A percentile compares a stretch with the other conserved stretches of the same genome.
Evolutionary conservation across 768 basidiomycete species (phyloP).

Genomic region (Tricholoma sp.): DNA sequence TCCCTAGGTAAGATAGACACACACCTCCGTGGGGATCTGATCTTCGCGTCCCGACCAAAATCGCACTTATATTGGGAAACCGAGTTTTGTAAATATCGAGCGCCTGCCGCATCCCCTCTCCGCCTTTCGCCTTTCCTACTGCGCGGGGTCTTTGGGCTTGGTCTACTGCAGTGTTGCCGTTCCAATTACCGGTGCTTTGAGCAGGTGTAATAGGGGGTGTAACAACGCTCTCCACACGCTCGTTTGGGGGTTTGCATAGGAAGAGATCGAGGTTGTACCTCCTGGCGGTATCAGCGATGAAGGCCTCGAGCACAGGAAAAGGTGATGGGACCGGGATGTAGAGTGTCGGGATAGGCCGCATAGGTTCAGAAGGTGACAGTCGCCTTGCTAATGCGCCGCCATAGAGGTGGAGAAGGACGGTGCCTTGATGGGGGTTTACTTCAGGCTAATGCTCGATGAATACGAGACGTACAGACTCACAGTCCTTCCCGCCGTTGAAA

Average conservation of each 20-base stretch:
- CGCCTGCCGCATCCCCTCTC: slow-evolving; percentile 75
- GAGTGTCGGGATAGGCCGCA: slow-evolving; percentile 56
- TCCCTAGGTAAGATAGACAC: slow-evolving; percentile 18
- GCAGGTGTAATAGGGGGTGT: slow-evolving; percentile 23
- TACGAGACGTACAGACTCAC: slow-evolving; percentile 40
- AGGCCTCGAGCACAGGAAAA: slow-evolving; percentile 77
- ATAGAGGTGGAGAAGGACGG: slow-evolving; percentile 89
- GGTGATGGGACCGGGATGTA: slow-evolving; percentile 92
- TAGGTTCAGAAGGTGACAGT: slow-evolving; percentile 24
- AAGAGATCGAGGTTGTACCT: slow-evolving; percentile 77
- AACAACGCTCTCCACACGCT: slow-evolving; percentile 44
- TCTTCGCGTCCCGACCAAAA: slow-evolving; percentile 85
- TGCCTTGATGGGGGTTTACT: slow-evolving; percentile 53
- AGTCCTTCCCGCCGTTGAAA: slow-evolving; percentile 99
- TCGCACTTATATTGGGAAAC: slow-evolving; percentile 67
- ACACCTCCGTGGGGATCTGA: slow-evolving; percentile 92
- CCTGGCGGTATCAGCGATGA: slow-evolving; percentile 61
- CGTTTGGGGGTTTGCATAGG: slow-evolving; percentile 40
- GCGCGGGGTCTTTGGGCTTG: slow-evolving; percentile 23
- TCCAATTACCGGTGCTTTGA: neutral
- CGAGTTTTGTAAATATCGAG: slow-evolving; percentile 65
- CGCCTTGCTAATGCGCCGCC: slow-evolving; percentile 63
- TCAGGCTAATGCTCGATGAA: neutral
- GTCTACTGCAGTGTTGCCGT: slow-evolving; percentile 10
- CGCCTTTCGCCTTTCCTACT: slow-evolving; percentile 51